phyloP scores from a whole-genome alignment of 306 rosid genomes.

The Cotoneaster glaucophyllus region DNA sequence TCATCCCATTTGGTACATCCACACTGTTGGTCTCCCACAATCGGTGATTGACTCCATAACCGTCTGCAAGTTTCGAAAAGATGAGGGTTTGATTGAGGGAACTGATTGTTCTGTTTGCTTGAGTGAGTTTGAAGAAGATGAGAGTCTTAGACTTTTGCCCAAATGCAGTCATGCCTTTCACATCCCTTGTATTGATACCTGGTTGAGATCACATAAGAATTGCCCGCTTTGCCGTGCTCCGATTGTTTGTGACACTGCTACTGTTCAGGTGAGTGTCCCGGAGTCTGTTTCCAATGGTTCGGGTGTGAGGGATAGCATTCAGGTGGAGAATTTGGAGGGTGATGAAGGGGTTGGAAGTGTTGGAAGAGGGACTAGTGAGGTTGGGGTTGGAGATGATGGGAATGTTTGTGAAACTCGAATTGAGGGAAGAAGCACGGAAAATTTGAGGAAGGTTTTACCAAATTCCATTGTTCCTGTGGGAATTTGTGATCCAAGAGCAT shows the following conservation, averaged over 20 bases:
- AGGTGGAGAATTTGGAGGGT: constrained; percentile 15
- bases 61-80: constrained; percentile 39
- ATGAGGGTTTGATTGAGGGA: constrained; percentile 56
- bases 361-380: constrained; percentile 21
- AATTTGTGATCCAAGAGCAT: constrained; percentile 15
- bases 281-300: constrained; percentile 18
- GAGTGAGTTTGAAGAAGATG: constrained; percentile 58
- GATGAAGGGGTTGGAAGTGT: not conserved
- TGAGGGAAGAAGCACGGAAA: constrained; percentile 11
- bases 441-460: constrained; percentile 8
- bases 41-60: constrained; percentile 62
- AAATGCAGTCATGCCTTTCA: constrained; percentile 69
- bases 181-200: constrained; percentile 36
- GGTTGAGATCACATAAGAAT: constrained; percentile 42
- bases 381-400: constrained; percentile 15
- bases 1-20: constrained; percentile 58
- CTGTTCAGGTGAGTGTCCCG: not conserved
- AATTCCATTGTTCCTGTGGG: constrained; percentile 2
- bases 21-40: constrained; percentile 54
- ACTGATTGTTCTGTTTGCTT: constrained; percentile 78
- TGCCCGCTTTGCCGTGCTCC: constrained; percentile 54
- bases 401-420: not conserved
- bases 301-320: constrained; percentile 14
- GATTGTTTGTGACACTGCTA: constrained; percentile 19
- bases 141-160: constrained; percentile 59